These are phyloP conservation scores for Pyrus betulifolia DNA, from an alignment of 306 rosid genomes.

Conservation along the genomic window DNA sequence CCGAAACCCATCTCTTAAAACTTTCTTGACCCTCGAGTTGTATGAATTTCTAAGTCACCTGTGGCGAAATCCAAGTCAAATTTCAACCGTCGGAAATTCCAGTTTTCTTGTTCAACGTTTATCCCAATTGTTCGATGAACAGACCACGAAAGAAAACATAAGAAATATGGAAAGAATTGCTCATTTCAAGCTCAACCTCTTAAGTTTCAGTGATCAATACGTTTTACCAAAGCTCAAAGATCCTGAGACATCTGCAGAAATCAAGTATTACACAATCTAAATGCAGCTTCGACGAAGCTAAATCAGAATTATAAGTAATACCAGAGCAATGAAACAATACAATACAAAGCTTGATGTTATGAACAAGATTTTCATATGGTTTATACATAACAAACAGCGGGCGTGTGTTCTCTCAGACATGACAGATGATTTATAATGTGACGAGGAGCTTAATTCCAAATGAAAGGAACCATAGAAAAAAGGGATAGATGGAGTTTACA, in stretches of 20 bases:
- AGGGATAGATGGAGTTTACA: not conserved
- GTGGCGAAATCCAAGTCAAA: not conserved
- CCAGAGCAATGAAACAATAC: too few species aligned
- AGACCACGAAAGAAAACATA: not conserved
- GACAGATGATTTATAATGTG: not conserved
- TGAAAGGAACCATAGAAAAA: not conserved
- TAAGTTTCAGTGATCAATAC: not conserved
- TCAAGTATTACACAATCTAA: not conserved
- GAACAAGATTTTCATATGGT: not conserved
- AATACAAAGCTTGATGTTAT: not conserved
- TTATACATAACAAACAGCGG: not conserved
- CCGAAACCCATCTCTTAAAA: not conserved
- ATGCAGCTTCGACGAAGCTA: not conserved
- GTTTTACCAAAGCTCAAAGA: not conserved
- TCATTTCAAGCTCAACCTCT: not conserved
- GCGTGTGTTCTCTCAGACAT: too few species aligned
- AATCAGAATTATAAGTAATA: too few species aligned
- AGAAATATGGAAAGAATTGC: not conserved
- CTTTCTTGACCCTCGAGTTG: not conserved
- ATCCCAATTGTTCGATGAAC: not conserved
- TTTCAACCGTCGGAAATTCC: not conserved
- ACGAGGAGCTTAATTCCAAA: not conserved
- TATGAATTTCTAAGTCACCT: not conserved
- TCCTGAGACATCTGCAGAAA: not conserved
- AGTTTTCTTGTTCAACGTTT: not conserved